Evolutionary conservation across 139 green algal genomes (phyloP), one percentile per base, ranked within the genome.

Genomic region (Chlamydomonas sphaeroides): DNA sequence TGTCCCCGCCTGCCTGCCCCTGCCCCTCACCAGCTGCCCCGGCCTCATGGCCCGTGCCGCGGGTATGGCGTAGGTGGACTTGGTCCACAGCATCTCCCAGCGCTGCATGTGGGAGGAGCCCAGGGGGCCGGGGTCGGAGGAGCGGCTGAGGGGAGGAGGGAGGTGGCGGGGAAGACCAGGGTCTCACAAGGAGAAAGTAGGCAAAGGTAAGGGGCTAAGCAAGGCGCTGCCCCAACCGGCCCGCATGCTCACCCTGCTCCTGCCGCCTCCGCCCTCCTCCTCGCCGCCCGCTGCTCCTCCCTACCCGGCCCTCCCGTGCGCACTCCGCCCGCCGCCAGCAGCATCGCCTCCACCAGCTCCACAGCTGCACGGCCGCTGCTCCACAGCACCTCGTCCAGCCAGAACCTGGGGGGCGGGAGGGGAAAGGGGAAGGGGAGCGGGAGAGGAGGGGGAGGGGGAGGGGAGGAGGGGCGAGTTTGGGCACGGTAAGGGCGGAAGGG

Each of bases 31-130:
- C 71, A 79, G 70, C 83, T 93, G 88, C 0, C 90, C 88, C 14
- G 84, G 88, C 23, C 79, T 63, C 70, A 93, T 68, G 51, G 39
- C n/a, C 6, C 84, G 71, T 39, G 84, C 90, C 26, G 88, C 88
- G 8, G 78, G 78, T n/a, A 92, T 83, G 48, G 85, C 88, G 70
- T 91, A 92, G 3, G 84, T 88, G 26, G 82, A 88, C 59, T 91
- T 91, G 45, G 80, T 92, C 90, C 90, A 94, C 42, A 94, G 83
- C 28, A 94, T n/a, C 41, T 94, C 86, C 90, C 90, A 94, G 11
- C 62, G 7, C 0, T 51, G 30, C 35, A 81, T 67, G 65, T 89
- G 75, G 3, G 33, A 10, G 23, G 78, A 87, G 28, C 87, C 87
- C 10, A 91, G 80, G 33, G 57, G n/a, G 17, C 51, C 33, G 59